These are phyloP conservation scores for Trifolium repens DNA, from an alignment of 306 rosid genomes.

Conservation along the genomic window DNA sequence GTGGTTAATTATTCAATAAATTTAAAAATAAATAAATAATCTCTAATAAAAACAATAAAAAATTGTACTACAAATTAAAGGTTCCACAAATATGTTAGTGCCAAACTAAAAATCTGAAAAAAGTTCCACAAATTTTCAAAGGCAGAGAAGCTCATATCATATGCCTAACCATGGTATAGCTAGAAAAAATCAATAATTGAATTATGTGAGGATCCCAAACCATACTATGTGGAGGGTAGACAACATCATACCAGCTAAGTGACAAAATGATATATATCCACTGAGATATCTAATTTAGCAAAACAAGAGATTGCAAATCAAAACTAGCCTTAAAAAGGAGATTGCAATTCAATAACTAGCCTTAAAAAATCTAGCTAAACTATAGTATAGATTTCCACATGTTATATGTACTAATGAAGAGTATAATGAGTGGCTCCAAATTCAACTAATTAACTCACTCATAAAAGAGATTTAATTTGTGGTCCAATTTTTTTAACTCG, in stretches of 20 bases:
- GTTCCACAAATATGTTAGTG: not conserved
- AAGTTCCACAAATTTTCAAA: slow-evolving; percentile 27
- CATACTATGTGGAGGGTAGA: slow-evolving; percentile 41
- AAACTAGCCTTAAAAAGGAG: slow-evolving; percentile 36
- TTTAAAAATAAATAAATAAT: no score
- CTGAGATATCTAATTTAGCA: slow-evolving; percentile 38
- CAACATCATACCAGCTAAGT: slow-evolving; percentile 16
- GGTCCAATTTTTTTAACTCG: slow-evolving; percentile 42
- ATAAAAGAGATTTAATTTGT: slow-evolving; percentile 43
- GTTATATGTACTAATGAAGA: slow-evolving; percentile 43
- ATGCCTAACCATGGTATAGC: not conserved
- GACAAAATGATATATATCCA: slow-evolving; percentile 42
- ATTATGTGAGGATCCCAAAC: slow-evolving; percentile 42
- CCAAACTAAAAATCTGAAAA: slow-evolving; percentile 21
- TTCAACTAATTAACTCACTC: slow-evolving; percentile 43
- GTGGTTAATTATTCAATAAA: no score
- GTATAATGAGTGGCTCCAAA: slow-evolving; percentile 47
- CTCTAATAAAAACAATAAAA: no score
- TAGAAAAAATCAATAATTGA: slow-evolving; percentile 48
- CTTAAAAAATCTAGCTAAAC: slow-evolving; percentile 44
- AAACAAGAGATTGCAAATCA: slow-evolving; percentile 39
- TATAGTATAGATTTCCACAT: slow-evolving; percentile 32
- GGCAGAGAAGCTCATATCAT: slow-evolving; percentile 36
- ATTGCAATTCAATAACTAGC: slow-evolving; percentile 34
- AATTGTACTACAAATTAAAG: not conserved